Evolutionary conservation across 768 basidiomycete genomes (phyloP).

Genomic region (Hortiboletus flavorubellus): DNA sequence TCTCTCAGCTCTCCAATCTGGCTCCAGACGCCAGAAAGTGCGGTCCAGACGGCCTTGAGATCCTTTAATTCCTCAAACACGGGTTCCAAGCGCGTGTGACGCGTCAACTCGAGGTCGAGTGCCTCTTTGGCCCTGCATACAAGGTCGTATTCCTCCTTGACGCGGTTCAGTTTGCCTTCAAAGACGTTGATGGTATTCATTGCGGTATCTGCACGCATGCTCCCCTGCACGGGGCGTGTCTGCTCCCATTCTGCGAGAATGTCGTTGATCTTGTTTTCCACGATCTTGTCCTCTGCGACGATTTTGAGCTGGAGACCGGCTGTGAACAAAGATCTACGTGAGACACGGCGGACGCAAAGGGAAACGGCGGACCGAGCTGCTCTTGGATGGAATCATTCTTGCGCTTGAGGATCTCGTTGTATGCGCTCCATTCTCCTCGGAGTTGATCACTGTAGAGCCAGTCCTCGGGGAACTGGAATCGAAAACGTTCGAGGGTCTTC

Average conservation of each 20-base stretch:
- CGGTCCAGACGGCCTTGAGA: conserved; percentile 98
- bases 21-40: conserved; percentile 94
- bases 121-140: conserved; percentile 97
- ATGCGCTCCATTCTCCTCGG: conserved; percentile 96
- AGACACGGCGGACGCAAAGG: conserved; percentile 4
- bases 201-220: conserved; percentile 92
- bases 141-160: conserved; percentile 94
- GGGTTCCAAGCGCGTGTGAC: conserved; percentile 88
- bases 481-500: conserved; percentile 94
- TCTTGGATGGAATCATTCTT: conserved; percentile 99
- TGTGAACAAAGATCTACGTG: conserved; percentile 28
- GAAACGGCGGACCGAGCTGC: conserved; percentile 72
- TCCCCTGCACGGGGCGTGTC: conserved; percentile 94
- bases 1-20: conserved; percentile 89
- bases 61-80: conserved; percentile 94
- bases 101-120: conserved; percentile 85
- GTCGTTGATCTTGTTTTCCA: conserved; percentile 93
- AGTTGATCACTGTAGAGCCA: conserved; percentile 99
- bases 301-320: conserved; percentile 99
- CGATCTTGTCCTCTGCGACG: conserved; percentile 98
- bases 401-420: conserved; percentile 94
- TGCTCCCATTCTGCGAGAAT: conserved; percentile 92
- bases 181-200: conserved; percentile 96
- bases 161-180: conserved; percentile 83
- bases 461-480: conserved; percentile 95